Evolutionary conservation across 305 asterid species (phyloP), one percentile per base, ranked within the genome.

Genomic region (Stenogyne calaminthoides): DNA sequence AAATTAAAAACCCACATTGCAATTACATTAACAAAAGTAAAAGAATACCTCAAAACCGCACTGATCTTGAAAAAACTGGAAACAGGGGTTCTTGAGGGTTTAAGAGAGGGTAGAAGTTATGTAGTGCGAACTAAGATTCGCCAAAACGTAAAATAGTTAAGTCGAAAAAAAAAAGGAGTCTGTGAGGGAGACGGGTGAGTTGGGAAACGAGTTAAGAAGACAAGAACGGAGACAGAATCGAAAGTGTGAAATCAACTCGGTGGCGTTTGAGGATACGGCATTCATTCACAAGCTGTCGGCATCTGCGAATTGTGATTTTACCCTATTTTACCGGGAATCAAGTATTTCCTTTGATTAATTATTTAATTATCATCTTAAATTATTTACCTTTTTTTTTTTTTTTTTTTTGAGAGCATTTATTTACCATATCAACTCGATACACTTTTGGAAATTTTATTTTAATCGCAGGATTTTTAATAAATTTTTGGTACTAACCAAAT

Each of bases 1-100:
- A 60, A 34, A 60, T 32, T 34, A 25, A 60, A 60, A 60, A n/a
- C 66, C 25, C 25, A 60, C 46, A 16, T 34, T 60, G 66, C 44
- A 60, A 14, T 32, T 32, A 60, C 66, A 60, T 29, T 25, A 12
- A 9, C 44, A 60, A 6, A 60, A 34, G 46, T 32, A 60, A 27
- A 60, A 7, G 46, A 15, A 14, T 32, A 60, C 66, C 66, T 60
- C 6, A 34, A 47, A 47, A 32, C 66, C 3, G 66, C 44, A 11
- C 7, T 7, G 64, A 59, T 59, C 20, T 29, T 27, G 40, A 7
- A 14, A 6, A 14, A 37, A 16, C 10, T 37, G 52, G n/a, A n/a
- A n/a, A n/a, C n/a, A n/a, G n/a, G n/a, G n/a, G n/a, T n/a, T n/a
- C n/a, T n/a, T n/a, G n/a, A n/a, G n/a, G n/a, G n/a, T n/a, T n/a